These are phyloP conservation scores for Aethionema arabicum DNA, from an alignment of 345 rosid species.

Conservation along the genomic window DNA sequence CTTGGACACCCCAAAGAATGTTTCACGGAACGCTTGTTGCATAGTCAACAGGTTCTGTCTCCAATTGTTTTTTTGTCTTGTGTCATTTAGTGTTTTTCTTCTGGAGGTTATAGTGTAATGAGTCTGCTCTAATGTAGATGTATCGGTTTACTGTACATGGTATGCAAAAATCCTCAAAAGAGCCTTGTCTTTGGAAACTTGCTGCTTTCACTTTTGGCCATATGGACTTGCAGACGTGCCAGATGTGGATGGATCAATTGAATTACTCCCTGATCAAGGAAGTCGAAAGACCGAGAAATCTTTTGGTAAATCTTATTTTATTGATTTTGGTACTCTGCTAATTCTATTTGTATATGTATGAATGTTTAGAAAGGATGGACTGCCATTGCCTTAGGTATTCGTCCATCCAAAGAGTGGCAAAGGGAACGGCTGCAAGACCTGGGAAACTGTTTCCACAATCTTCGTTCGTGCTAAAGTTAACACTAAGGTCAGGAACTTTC, in stretches of 20 bases:
- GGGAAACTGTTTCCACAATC: conserved; percentile 84
- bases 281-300: conserved; percentile 71
- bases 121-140: conserved; percentile 50
- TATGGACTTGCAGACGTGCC: conserved; percentile 62
- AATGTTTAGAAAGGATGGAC: conserved; percentile 21
- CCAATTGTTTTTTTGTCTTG: not conserved
- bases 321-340: not conserved
- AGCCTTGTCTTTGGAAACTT: conserved; percentile 66
- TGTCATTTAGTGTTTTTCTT: conserved; percentile 9
- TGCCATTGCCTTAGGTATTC: conserved; percentile 56
- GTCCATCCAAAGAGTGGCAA: conserved; percentile 91
- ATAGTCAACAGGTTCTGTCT: conserved; percentile 50
- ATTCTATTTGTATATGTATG: conserved; percentile 18
- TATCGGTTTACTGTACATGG: conserved; percentile 60
- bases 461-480: conserved; percentile 65
- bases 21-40: conserved; percentile 39
- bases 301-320: conserved; percentile 48
- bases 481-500: conserved; percentile 51
- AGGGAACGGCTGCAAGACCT: conserved; percentile 58
- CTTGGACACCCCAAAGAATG: conserved; percentile 43
- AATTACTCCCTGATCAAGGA: conserved; percentile 51
- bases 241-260: conserved; percentile 63
- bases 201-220: conserved; percentile 59
- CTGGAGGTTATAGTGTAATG: not conserved
- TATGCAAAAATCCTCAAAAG: conserved; percentile 48